Evolutionary conservation across 2,329 filamentous ascomycete species (phyloP), one percentile per base, ranked within the genome.

Genomic region (Exophiala viscosa): DNA sequence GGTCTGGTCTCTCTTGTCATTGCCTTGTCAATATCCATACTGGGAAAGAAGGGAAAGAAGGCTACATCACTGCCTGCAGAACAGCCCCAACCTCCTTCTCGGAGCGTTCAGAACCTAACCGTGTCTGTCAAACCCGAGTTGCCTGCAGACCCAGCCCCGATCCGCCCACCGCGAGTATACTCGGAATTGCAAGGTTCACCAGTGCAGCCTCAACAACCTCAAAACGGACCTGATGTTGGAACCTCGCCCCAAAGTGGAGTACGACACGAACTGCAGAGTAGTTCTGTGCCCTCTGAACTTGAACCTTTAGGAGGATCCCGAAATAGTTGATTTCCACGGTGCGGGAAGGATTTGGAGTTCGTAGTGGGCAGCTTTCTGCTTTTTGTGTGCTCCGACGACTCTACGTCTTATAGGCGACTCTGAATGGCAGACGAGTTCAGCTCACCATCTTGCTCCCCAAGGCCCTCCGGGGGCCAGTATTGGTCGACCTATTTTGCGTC

Each of bases 401-500:
- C n/a, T 15, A 41, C 6, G 11, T 13, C 31, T 50, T 17, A 52
- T 20, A 52, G 23, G 10, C 43, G 49, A 41, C 41, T 38, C 23
- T 52, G 49, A 13, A 52, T n/a, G 7, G 14, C 40, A 17, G 46
- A 41, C 3, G 35, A 36, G 13, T 28, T 28, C 23, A 28, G 23
- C 5, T 28, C 15, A 7, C 39, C 11, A 5, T 35, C 10, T 23
- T 18, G 44, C 11, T 48, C 35, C 17, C 32, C 17, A 15, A 53
- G 45, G 32, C 50, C 20, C 23, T 17, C 18, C 14, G 50, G 50
- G 17, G 44, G 50, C 50, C 50, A 53, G 17, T 53, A 44, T 31
- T 48, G 45, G 34, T 53, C 50, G 2, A 53, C 50, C 50, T 53
- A n/a, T 31, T 18, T n/a, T 10, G 2, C 5, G 35, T 34, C 17